Conservation (phyloP, 345 rosid genomes). For the Salix exigua region DNA sequence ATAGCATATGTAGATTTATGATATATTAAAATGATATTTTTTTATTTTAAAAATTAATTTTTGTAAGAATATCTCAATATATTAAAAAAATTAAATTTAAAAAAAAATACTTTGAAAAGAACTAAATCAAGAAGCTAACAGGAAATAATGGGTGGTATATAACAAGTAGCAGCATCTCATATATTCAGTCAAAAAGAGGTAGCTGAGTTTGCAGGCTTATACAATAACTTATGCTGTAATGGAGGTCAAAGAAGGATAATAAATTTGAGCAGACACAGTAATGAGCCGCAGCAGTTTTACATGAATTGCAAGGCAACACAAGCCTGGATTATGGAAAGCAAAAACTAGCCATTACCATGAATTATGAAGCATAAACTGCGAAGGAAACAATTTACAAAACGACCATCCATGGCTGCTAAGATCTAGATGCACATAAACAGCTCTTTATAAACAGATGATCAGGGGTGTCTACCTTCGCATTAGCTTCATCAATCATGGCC, state of each 20-base stretch:
- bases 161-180: background rate
- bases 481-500: slow-evolving; percentile 31
- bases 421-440: slow-evolving; percentile 51
- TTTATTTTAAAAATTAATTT: no score
- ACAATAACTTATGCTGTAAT: slow-evolving; percentile 18
- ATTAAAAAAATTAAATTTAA: no score
- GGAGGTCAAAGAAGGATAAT: background rate
- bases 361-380: slow-evolving; percentile 30
- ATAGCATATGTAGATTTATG: no score
- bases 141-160: background rate
- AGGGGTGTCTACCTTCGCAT: slow-evolving; percentile 21
- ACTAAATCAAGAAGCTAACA: background rate
- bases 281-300: slow-evolving; percentile 25
- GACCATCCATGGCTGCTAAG: slow-evolving; percentile 70
- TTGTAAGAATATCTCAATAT: no score
- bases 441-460: slow-evolving; percentile 63
- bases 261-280: slow-evolving; percentile 38
- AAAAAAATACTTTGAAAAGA: no score
- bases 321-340: slow-evolving; percentile 22
- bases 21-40: no score
- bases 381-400: slow-evolving; percentile 40
- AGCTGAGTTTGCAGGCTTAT: slow-evolving; percentile 10
- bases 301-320: background rate
- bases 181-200: slow-evolving; percentile 13
- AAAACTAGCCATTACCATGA: slow-evolving; percentile 25